Evolutionary conservation across 768 basidiomycete species (phyloP), one percentile per base, ranked within the genome.

Genomic region (Leccinellum rugosiceps): DNA sequence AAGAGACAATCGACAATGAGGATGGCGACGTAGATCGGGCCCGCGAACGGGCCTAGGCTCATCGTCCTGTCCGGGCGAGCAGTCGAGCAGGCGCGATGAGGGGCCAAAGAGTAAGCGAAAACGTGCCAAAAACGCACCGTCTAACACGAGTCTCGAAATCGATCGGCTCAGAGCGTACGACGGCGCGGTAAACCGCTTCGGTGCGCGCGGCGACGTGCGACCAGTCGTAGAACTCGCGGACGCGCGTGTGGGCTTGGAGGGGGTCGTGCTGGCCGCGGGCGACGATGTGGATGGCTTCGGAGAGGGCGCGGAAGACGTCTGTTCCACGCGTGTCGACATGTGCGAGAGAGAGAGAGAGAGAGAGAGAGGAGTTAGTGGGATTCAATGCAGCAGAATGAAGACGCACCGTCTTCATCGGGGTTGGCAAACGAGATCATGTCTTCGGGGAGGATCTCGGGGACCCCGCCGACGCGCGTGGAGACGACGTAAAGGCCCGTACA

Each of bases 401-500:
- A 73, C 83, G 31, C 52, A 94, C 96, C 96, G 62, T 97, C 93
- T 72, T 92, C 94, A 43, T 98, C 91, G 0, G 96, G 94, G 55
- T 86, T 83, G 0, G 95, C 93, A 67, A 98, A 97, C 50, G 91
- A 92, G 58, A 98, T 94, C 90, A 98, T 91, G 63, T 96, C 92
- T 57, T 85, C 77, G 0, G 97, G 97, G 14, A 99, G 76, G 54
- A 98, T 90, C 71, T 98, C 97, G 0, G 96, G 93, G 0, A 98
- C 92, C 1, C 97, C 97, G 0, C 97, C 97, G 0, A 98, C 96
- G 45, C 86, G 84, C 0, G 97, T 98, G 43, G 88, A 88, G 50
- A 98, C 96, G 50, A 98, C 89, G 67, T 96, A 96, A 15, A 98
- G 79, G 1, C 97, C 96, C 0, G 93, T 86, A 61, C 92, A 95